Percentiles rank a stretch among this genome's conserved stretches.
Evolutionary conservation across 164 flowering plant genomes (phyloP).

Genomic region (Umbellularia californica): DNA sequence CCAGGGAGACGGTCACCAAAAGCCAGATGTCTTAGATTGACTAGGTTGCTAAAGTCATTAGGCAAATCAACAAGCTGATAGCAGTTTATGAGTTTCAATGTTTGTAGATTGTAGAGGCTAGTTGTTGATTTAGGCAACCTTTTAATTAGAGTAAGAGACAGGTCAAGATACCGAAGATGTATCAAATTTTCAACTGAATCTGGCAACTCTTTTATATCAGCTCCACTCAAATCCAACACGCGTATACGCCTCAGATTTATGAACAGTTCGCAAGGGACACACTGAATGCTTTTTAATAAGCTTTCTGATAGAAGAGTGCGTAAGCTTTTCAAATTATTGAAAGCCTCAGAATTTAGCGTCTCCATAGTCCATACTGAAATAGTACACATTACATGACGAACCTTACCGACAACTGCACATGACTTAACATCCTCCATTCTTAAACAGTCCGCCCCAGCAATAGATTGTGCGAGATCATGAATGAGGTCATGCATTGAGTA

Average conservation of each 20-base stretch:
- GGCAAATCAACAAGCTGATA: neutral
- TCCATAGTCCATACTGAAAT: neutral
- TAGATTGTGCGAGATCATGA: conserved; percentile 3
- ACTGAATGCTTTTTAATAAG: neutral
- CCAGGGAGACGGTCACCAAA: neutral
- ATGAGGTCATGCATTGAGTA: conserved; percentile 10
- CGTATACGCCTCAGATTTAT: neutral
- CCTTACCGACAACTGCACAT: neutral
- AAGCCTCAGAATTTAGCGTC: neutral
- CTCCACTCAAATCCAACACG: conserved; percentile 1
- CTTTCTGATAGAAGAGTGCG: neutral
- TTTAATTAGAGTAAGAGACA: conserved; percentile 15
- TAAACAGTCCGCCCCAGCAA: neutral
- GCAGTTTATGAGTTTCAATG: neutral
- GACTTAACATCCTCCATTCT: neutral
- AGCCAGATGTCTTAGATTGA: conserved; percentile 2
- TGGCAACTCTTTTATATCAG: neutral
- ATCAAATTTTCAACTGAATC: conserved; percentile 11
- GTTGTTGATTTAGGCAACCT: conserved; percentile 10
- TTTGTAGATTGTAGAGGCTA: neutral
- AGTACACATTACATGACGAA: neutral
- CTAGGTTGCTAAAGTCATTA: neutral
- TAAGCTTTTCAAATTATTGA: neutral
- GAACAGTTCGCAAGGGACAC: neutral
- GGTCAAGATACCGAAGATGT: conserved; percentile 23